Base-by-base conservation (phyloP, 2,329 filamentous ascomycete species). In the Spiromastix sp. region DNA sequence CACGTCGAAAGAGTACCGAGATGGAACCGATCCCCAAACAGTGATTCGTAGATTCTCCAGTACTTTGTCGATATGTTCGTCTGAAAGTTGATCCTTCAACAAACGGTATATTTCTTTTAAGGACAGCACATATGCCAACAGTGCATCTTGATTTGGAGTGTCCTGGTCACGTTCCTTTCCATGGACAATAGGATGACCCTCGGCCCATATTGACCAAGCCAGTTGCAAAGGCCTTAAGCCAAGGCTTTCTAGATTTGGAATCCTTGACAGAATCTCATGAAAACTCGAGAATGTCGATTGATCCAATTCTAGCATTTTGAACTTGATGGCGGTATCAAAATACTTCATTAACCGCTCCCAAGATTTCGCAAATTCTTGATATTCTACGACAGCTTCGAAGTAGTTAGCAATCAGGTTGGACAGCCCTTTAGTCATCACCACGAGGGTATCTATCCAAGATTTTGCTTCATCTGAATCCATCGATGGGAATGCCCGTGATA, bases 81-180 rank as follows among this genome's bases (percentile, higher is more conserved):
- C 63, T 7, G 71, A 71, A 13, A 94, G 63, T 11, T 75, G 71
- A 5, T 67, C 60, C 39, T 79, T 70, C 31, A 85, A 74, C 4
- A 95, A 70, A 1, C 76, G 72, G 50, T 94, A 93, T 1, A 96
- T 70, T 47, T 91, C 79, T 37, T 77, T 68, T 26, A 91, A 72
- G 1, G 81, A 72, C 15, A 78, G 71, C 1, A 91, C 73, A 60
- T 94, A 95, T n/a, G 86, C 82, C 19, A 84, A 64, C n/a, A 89
- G 72, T 8, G 84, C 86, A 38, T 79, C 79, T 52, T 94, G 85
- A 45, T 91, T 93, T 42, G 82, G 72, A 2, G 61, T 61, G 1
- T 65, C 57, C 32, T 63, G 51, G 25, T 70, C 62, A 10, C 62
- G 50, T 12, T 59, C 50, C 9, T 57, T 51, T 21, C 61, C 47